phyloP scores from a whole-genome alignment of 768 basidiomycete genomes.

The Cyathus striatus region DNA sequence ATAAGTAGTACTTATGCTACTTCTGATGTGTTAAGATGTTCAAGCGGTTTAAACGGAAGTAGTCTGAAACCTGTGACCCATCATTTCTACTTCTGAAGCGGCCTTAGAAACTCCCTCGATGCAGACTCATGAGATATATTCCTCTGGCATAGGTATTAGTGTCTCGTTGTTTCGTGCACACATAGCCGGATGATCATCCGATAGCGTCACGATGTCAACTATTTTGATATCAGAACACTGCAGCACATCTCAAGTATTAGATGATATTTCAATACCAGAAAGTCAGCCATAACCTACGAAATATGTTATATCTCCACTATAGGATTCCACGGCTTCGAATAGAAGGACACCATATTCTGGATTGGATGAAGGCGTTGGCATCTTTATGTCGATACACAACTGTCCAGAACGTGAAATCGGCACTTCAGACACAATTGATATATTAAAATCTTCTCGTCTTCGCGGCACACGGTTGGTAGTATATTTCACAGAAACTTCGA shows the following conservation, averaged over 20 bases:
- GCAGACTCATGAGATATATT: too few relatives aligned
- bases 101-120: too few relatives aligned
- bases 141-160: constrained; percentile 7
- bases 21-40: too few relatives aligned
- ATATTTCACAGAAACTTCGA: constrained; percentile 5
- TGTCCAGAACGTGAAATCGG: constrained; percentile 4
- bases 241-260: too few relatives aligned
- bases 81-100: too few relatives aligned
- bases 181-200: constrained; percentile 4
- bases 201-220: not conserved
- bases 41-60: too few relatives aligned
- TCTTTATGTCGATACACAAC: constrained; percentile 5
- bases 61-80: too few relatives aligned
- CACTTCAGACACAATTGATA: not conserved
- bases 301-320: not conserved
- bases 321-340: constrained; percentile 3
- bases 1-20: too few relatives aligned
- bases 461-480: constrained; percentile 2
- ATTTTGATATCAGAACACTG: not conserved
- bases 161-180: constrained; percentile 8
- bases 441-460: constrained; percentile 1
- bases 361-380: not conserved
- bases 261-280: not conserved
- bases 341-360: constrained; percentile 5
- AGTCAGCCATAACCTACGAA: not conserved